These are phyloP conservation scores for Batrachochytrium dendrobatidis DNA, from an alignment of 371 early-diverging fungal genomes.

Conservation along the genomic window DNA sequence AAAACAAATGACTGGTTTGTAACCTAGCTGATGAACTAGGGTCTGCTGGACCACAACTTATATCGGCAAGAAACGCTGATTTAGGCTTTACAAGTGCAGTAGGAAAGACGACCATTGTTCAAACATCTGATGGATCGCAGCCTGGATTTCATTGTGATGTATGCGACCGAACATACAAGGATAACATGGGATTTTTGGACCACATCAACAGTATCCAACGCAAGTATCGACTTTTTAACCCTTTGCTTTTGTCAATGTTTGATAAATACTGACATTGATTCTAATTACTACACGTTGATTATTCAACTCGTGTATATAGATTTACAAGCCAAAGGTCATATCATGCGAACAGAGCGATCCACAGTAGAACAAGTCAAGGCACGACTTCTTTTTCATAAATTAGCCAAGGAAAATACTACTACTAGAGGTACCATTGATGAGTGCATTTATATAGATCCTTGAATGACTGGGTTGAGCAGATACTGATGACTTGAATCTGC, in stretches of 20 bases:
- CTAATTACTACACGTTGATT: too few relatives aligned
- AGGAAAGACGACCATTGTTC: slow-evolving; percentile 68
- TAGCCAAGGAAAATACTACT: slow-evolving; percentile 15
- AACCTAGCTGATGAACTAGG: too few relatives aligned
- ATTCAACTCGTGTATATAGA: too few relatives aligned
- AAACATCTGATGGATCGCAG: slow-evolving; percentile 54
- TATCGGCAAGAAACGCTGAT: background rate
- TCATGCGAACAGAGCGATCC: slow-evolving; percentile 68
- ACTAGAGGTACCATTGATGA: slow-evolving; percentile 18
- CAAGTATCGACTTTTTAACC: slow-evolving; percentile 35
- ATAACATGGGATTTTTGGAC: slow-evolving; percentile 77
- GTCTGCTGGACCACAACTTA: too few relatives aligned
- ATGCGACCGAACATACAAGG: slow-evolving; percentile 81
- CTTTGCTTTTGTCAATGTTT: background rate
- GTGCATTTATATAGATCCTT: background rate
- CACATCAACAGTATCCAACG: slow-evolving; percentile 87
- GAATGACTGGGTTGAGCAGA: background rate
- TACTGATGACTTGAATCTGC: too few relatives aligned
- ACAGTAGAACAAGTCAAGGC: slow-evolving; percentile 36
- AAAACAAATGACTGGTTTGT: too few relatives aligned
- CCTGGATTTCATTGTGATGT: slow-evolving; percentile 88
- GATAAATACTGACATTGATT: slow-evolving; percentile 1
- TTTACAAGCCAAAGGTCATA: slow-evolving; percentile 61
- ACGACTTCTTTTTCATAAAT: slow-evolving; percentile 25
- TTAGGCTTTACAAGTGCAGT: background rate